phyloP scores from a whole-genome alignment of 2,329 filamentous ascomycete species.

The Dactylellina leptospora region DNA sequence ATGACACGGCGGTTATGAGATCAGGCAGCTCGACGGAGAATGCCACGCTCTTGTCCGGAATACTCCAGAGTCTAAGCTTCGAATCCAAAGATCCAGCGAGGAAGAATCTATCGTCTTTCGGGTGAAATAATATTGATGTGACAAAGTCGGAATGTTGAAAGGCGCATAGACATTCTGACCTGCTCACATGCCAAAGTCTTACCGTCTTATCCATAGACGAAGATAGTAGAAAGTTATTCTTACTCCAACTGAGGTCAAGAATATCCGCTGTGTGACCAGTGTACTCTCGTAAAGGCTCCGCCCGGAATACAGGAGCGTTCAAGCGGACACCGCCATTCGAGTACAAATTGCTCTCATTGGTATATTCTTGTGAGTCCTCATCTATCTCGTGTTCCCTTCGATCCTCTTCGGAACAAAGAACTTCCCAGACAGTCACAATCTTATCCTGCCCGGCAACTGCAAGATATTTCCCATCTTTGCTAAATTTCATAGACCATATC shows the following conservation, averaged over 20 bases:
- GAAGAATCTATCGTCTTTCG: constrained; percentile 94
- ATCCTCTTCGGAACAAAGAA: constrained; percentile 83
- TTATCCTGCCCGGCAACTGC: constrained; percentile 92
- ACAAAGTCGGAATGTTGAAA: constrained; percentile 97
- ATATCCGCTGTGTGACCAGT: constrained; percentile 84
- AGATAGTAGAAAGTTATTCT: constrained; percentile 92
- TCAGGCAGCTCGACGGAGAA: constrained; percentile 80
- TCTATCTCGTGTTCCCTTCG: constrained; percentile 77
- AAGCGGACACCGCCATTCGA: constrained; percentile 68
- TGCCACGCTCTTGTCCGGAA: constrained; percentile 92
- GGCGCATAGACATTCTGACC: constrained; percentile 85
- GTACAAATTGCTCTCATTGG: constrained; percentile 2
- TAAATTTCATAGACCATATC: constrained; percentile 93
- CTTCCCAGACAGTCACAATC: constrained; percentile 85
- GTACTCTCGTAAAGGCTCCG: constrained; percentile 80
- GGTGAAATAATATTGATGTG: constrained; percentile 93
- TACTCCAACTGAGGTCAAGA: constrained; percentile 95
- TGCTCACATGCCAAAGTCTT: constrained; percentile 87
- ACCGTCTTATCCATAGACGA: constrained; percentile 99
- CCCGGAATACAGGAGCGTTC: constrained; percentile 88
- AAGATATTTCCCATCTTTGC: constrained; percentile 86
- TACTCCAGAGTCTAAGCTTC: constrained; percentile 91
- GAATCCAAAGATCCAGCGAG: constrained; percentile 90
- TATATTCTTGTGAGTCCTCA: constrained; percentile 63
- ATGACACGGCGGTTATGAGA: constrained; percentile 91